Conservation (phyloP, 2,329 filamentous ascomycete genomes). For the Zalaria obscura region DNA sequence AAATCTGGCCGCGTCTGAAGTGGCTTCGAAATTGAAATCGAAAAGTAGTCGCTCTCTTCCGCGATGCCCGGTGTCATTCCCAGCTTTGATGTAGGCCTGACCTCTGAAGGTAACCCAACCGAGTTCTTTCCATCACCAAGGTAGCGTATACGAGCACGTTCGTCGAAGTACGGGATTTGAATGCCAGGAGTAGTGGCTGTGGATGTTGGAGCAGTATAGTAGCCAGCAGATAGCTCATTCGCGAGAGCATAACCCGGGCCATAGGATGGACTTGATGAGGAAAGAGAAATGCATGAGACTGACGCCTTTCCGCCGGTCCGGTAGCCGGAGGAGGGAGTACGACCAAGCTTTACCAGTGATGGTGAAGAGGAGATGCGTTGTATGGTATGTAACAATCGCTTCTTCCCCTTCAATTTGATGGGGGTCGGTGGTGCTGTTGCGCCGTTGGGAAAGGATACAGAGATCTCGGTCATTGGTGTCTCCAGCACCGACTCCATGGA, state of each 20-base stretch:
- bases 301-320: constrained; percentile 48
- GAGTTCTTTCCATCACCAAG: constrained; percentile 35
- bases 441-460: not conserved
- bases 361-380: constrained; percentile 73
- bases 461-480: not conserved
- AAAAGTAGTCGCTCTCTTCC: constrained; percentile 11
- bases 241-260: constrained; percentile 27
- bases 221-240: constrained; percentile 41
- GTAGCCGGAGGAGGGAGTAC: constrained; percentile 53
- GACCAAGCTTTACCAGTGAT: constrained; percentile 49
- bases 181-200: constrained; percentile 30
- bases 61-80: constrained; percentile 14
- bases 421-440: not conserved
- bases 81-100: constrained; percentile 34
- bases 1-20: constrained; percentile 27
- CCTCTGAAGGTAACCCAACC: constrained; percentile 48
- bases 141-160: constrained; percentile 40
- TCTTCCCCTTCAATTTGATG: constrained; percentile 51
- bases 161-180: constrained; percentile 34
- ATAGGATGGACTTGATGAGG: constrained; percentile 35
- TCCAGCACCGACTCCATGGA: constrained; percentile 4
- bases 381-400: constrained; percentile 57
- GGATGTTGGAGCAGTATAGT: constrained; percentile 42
- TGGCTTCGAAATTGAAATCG: constrained; percentile 14
- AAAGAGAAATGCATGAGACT: constrained; percentile 50